Evolutionary conservation across 1,284 basidiomycete genomes (phyloP), one percentile per base, ranked within the genome.

Genomic region (Austropuccinia psidii): DNA sequence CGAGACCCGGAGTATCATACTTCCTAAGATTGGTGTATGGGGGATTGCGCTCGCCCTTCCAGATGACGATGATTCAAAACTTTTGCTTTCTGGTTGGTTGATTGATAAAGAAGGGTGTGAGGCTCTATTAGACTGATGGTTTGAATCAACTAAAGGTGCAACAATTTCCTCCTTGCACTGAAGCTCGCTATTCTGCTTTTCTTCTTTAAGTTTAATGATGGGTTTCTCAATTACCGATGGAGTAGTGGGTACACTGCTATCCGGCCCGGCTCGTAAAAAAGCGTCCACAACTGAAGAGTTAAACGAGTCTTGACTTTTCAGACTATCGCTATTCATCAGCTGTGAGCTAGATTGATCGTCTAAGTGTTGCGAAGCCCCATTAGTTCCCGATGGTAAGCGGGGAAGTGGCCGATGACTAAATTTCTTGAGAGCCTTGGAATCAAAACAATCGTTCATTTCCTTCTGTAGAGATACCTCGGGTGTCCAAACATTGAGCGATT

Each of bases 351-450:
- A 27, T 24, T 13, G 58, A n/a, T 13, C 45, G 24, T 29, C n/a
- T 9, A 27, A 19, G 19, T 24, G 41, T 1, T 5, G n/a, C 4
- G 55, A 52, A 29, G 11, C 19, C 27, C 13, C 1, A 33, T 17
- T 41, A 11, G 9, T 21, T 60, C 58, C 11, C 43, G 43, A 31
- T 4, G 61, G 61, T 9, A 29, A 31, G n/a, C 39, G 61, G 11
- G 61, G 61, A 43, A 64, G 61, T 8, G 61, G 61, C 3, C 61
- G 61, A 64, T 64, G 43, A 24, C 61, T 64, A n/a, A 49, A 64
- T 49, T 45, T 31, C 35, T 49, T 64, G 21, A 47, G 29, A 7
- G 9, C 24, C 11, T 8, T 19, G 11, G 27, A n/a, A 47, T 8
- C 60, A 11, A 43, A 2, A 21, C 41, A 37, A 45, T 21, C 13